Conservation (phyloP, 495 filamentous ascomycete species). For the Amniculicola lignicola region DNA sequence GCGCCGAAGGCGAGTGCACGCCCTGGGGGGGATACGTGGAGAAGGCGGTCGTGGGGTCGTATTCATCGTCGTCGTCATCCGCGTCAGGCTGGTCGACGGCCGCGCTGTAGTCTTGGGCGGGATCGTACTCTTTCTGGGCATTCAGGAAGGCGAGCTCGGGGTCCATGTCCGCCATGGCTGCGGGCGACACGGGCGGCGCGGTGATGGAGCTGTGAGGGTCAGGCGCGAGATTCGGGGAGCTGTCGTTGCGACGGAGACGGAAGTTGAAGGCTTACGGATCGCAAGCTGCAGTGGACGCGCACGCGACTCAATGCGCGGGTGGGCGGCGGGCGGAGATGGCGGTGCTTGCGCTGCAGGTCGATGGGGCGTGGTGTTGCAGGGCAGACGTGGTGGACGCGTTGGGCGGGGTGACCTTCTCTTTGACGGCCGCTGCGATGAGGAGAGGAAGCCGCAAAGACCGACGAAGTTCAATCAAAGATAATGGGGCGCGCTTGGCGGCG, state of each 20-base stretch:
- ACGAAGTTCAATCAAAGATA: not conserved
- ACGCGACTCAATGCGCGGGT: too few relatives aligned
- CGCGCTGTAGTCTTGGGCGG: slow-evolving; percentile 11
- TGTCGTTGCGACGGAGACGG: too few relatives aligned
- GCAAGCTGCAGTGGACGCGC: too few relatives aligned
- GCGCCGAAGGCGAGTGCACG: slow-evolving; percentile 11
- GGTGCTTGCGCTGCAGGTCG: too few relatives aligned
- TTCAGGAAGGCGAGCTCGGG: slow-evolving; percentile 59
- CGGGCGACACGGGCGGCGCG: not conserved
- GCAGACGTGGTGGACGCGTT: too few relatives aligned
- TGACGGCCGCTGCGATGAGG: not conserved
- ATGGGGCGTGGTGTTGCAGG: too few relatives aligned
- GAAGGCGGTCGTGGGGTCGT: slow-evolving; percentile 36
- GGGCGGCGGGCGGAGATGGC: too few relatives aligned
- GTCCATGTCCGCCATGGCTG: slow-evolving; percentile 58
- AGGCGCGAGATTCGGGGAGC: not conserved
- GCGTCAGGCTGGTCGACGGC: slow-evolving; percentile 11
- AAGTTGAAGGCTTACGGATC: too few relatives aligned
- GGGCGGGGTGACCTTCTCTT: too few relatives aligned
- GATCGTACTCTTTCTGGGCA: slow-evolving; percentile 41
- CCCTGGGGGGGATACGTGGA: not conserved
- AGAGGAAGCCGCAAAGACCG: not conserved
- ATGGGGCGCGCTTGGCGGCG: too few relatives aligned
- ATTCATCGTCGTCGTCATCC: slow-evolving; percentile 41
- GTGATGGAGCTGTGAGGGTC: not conserved